These are phyloP conservation scores for Ustilago lituana DNA, from an alignment of 1,284 basidiomycete genomes.

Conservation along the genomic window DNA sequence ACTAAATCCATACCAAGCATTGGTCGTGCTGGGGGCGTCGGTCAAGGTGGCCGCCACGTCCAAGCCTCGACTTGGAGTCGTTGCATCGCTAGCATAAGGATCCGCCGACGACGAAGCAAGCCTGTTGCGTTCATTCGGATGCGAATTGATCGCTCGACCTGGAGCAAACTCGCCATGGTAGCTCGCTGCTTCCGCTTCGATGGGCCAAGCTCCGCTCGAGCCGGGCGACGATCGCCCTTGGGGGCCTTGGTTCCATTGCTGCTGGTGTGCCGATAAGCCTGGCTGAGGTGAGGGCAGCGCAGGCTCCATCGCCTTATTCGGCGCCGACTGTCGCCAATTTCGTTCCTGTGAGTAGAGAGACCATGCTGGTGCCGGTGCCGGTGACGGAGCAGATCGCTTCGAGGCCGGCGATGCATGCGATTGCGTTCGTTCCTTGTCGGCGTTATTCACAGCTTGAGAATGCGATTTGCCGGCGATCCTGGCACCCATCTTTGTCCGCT, in stretches of 20 bases:
- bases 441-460: background rate
- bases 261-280: background rate
- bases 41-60: slow-evolving; percentile 10
- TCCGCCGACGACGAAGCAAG: slow-evolving; percentile 12
- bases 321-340: slow-evolving; percentile 21
- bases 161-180: slow-evolving; percentile 1
- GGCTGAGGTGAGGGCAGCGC: slow-evolving; percentile 2
- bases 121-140: background rate
- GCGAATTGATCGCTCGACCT: background rate
- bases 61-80: slow-evolving; percentile 37
- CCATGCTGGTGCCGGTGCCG: slow-evolving; percentile 10
- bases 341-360: slow-evolving; percentile 31
- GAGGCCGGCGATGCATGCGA: background rate
- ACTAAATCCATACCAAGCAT: slow-evolving; percentile 21
- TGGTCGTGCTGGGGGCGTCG: slow-evolving; percentile 7
- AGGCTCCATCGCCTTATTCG: background rate
- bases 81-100: slow-evolving; percentile 16
- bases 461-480: slow-evolving; percentile 2
- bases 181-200: slow-evolving; percentile 1
- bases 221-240: slow-evolving; percentile 4
- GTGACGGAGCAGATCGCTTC: slow-evolving; percentile 1
- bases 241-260: slow-evolving; percentile 7
- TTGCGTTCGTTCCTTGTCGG: background rate
- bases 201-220: slow-evolving; percentile 11
- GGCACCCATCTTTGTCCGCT: background rate